These are phyloP conservation scores for Penicillium polonicum DNA, from an alignment of 2,329 filamentous ascomycete species.

Conservation along the genomic window DNA sequence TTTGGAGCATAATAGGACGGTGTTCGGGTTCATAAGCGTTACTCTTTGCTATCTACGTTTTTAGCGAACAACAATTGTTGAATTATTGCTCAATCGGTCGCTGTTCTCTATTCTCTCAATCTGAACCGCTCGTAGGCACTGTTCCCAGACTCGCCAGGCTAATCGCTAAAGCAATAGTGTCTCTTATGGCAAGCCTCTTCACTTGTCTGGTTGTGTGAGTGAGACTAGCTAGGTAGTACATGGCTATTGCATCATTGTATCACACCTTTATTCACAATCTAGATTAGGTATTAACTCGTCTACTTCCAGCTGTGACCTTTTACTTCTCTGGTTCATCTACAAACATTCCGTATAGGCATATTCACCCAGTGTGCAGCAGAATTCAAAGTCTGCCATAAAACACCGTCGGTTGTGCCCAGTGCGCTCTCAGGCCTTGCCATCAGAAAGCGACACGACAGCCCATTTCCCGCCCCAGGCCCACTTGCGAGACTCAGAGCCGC, in stretches of 20 bases:
- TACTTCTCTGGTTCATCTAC: neutral
- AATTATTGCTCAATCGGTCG: neutral
- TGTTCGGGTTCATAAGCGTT: conserved; percentile 1
- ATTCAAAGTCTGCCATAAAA: neutral
- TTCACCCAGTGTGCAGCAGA: neutral
- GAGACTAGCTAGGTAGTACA: neutral
- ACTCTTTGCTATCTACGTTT: conserved; percentile 1
- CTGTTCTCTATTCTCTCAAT: neutral
- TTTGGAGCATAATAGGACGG: neutral
- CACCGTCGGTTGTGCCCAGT: neutral
- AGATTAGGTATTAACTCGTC: neutral
- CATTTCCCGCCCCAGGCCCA: conserved; percentile 98
- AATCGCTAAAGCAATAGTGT: neutral
- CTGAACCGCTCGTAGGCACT: neutral
- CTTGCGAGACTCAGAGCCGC: conserved; percentile 67
- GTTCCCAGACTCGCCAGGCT: neutral
- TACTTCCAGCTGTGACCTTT: neutral
- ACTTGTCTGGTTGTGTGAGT: neutral
- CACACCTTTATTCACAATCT: neutral
- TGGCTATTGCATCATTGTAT: neutral
- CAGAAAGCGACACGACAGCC: conserved; percentile 85
- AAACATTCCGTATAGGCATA: neutral
- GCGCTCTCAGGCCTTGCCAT: conserved; percentile 56
- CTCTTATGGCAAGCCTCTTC: neutral
- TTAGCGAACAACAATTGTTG: conserved; percentile 2